Base-by-base conservation (phyloP, 306 rosid species). In the Hippophae tibetana region DNA sequence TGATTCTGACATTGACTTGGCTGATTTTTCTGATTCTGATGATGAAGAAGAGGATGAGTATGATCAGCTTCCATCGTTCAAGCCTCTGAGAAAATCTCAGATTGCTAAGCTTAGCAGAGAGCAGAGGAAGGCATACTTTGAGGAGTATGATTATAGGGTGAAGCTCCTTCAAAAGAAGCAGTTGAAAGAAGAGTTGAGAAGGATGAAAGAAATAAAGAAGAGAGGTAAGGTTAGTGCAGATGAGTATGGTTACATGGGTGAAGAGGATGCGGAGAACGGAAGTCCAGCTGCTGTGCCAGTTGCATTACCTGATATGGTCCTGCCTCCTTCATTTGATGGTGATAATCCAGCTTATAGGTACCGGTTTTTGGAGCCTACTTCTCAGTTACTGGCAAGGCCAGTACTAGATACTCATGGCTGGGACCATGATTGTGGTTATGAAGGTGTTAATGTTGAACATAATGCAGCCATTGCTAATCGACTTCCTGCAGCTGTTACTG, bases 351-450 rank as follows among this genome's bases (percentile, higher is more conserved):
- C 94, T 68, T 80, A 83, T 53, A 80, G 97, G 74, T 93, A 88
- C 82, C 96, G 99, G 27, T 88, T 88, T 79, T 71, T 93, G 78
- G 99, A 93, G 77, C 97, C 99, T 7, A 86, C 89, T 49, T 93
- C 99, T 52, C 99, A 88, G 79, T 81, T 88, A 60, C 63, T 82
- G 73, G 89, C 99, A 6, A 80, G 99, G 84, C 97, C 99, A 9
- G 99, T 93, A 54, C 72, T 93, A 64, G 99, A 88, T 71, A 71
- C 83, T 44, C 96, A 93, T 63, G 90, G 99, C 47, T 93, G 99
- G 99, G 99, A 93, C 81, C 99, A 93, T 60, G 99, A 93, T 64
- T 93, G 89, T 65, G 99, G 99, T 58, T 93, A 93, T 25, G 99
- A 93, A 45, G 97, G 99, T 57, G 97, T 93, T 61, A 93, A 88